Conservation (phyloP, 129 eudicot genomes). For the Pittosporum tobira region DNA sequence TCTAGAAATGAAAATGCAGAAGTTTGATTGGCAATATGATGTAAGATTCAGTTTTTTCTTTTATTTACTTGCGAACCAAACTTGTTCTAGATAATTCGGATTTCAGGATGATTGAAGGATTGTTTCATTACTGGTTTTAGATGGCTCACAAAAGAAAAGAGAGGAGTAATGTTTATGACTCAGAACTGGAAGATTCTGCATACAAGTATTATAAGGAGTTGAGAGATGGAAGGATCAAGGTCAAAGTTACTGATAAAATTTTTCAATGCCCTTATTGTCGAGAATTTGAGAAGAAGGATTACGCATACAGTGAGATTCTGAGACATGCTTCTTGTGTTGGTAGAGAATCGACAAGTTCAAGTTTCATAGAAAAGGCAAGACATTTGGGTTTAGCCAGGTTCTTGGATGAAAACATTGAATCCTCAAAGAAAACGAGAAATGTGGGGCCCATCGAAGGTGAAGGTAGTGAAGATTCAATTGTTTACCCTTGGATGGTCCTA, state of each 20-base stretch:
- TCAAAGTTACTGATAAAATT: constrained; percentile 19
- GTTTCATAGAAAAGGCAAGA: constrained; percentile 38
- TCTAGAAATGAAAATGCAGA: too few species aligned
- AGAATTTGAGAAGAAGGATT: constrained; percentile 26
- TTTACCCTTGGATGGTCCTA: constrained; percentile 72
- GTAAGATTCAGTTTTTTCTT: too few species aligned
- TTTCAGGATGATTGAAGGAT: too few species aligned
- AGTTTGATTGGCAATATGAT: too few species aligned
- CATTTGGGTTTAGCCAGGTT: constrained; percentile 48
- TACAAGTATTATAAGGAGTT: constrained; percentile 36
- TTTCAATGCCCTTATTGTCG: constrained; percentile 52
- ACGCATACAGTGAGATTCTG: constrained; percentile 27
- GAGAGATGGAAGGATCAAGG: constrained; percentile 23
- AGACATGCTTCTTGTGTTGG: constrained; percentile 51
- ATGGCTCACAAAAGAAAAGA: constrained; percentile 35
- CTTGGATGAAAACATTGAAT: constrained; percentile 12
- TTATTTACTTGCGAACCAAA: too few species aligned
- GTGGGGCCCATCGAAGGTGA: neutral
- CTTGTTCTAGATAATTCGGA: too few species aligned
- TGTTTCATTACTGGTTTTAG: constrained; percentile 14
- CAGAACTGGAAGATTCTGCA: constrained; percentile 32
- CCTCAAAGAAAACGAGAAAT: constrained; percentile 5
- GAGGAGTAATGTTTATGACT: constrained; percentile 15
- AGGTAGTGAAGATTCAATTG: constrained; percentile 38
- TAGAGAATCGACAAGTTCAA: constrained; percentile 36